phyloP scores from a whole-genome alignment of 2,329 filamentous ascomycete species.

The Pseudopithomyces chartarum region DNA sequence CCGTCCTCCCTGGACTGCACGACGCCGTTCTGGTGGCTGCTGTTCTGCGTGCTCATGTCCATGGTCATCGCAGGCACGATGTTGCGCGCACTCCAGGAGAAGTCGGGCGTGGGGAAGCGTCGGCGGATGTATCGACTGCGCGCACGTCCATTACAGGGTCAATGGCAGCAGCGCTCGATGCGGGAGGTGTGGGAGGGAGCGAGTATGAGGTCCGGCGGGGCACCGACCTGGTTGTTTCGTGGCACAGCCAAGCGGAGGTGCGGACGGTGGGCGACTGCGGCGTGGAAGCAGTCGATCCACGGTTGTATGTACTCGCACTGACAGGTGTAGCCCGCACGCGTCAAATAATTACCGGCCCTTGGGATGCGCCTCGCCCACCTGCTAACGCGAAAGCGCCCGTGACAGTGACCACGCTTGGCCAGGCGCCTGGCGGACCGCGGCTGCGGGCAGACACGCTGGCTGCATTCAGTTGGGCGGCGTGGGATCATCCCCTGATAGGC shows the following conservation, averaged over 20 bases:
- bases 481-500: slow-evolving; percentile 3
- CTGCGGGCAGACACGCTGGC: not conserved
- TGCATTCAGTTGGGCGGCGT: slow-evolving; percentile 1
- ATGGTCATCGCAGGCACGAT: slow-evolving; percentile 23
- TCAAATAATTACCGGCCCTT: slow-evolving; percentile 3
- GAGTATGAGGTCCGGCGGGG: not conserved
- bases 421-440: not conserved
- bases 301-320: not conserved
- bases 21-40: slow-evolving; percentile 24
- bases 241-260: slow-evolving; percentile 11
- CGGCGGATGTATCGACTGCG: slow-evolving; percentile 21
- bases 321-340: not conserved
- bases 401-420: not conserved
- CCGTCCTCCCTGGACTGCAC: slow-evolving; percentile 26
- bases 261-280: not conserved
- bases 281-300: not conserved
- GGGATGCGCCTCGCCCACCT: not conserved
- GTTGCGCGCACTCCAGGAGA: slow-evolving; percentile 4
- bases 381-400: not conserved
- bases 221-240: not conserved
- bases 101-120: slow-evolving; percentile 15
- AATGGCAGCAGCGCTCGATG: slow-evolving; percentile 3
- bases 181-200: not conserved
- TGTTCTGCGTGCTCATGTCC: slow-evolving; percentile 23
- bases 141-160: slow-evolving; percentile 23